Evolutionary conservation across 129 eudicot genomes (phyloP).

Genomic region (Centaurea solstitialis): DNA sequence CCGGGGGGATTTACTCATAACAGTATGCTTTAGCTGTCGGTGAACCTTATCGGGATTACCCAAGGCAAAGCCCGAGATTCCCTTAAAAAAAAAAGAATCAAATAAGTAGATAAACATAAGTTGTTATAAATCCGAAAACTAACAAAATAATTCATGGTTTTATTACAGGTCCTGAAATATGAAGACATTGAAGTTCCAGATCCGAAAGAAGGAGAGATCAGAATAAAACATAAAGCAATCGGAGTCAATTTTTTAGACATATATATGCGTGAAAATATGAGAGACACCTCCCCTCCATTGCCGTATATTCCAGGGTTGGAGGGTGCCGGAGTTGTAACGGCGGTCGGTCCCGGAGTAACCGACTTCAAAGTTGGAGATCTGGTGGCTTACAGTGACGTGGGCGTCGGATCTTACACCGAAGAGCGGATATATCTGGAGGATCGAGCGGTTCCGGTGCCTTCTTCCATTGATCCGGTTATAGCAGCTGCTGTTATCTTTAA

Average conservation of each 20-base stretch:
- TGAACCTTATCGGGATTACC: too few relatives aligned
- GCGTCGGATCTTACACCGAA: constrained; percentile 56
- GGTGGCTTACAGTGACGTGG: constrained; percentile 44
- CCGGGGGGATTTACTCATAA: too few relatives aligned
- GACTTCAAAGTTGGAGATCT: constrained; percentile 48
- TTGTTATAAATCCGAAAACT: neutral
- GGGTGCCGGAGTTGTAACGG: constrained; percentile 59
- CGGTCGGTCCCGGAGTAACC: constrained; percentile 57
- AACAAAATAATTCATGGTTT: neutral
- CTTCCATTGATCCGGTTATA: constrained; percentile 40
- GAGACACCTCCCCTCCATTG: neutral
- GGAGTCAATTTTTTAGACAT: constrained; percentile 58
- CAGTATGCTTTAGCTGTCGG: too few relatives aligned
- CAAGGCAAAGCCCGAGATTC: too few relatives aligned
- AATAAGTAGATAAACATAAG: too few relatives aligned
- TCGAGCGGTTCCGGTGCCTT: constrained; percentile 42
- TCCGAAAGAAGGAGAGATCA: constrained; percentile 63
- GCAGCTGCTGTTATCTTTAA: constrained; percentile 55
- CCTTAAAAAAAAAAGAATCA: too few relatives aligned
- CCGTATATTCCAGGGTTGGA: constrained; percentile 45
- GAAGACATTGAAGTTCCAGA: constrained; percentile 64
- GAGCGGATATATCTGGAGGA: constrained; percentile 60
- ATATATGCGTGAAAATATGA: constrained; percentile 44
- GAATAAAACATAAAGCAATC: constrained; percentile 50
- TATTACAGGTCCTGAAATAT: constrained; percentile 51